A percentile compares a stretch with the other conserved stretches of the same genome.
Evolutionary conservation across 1,284 basidiomycete genomes (phyloP).

Genomic region (Omphalotus olearius): DNA sequence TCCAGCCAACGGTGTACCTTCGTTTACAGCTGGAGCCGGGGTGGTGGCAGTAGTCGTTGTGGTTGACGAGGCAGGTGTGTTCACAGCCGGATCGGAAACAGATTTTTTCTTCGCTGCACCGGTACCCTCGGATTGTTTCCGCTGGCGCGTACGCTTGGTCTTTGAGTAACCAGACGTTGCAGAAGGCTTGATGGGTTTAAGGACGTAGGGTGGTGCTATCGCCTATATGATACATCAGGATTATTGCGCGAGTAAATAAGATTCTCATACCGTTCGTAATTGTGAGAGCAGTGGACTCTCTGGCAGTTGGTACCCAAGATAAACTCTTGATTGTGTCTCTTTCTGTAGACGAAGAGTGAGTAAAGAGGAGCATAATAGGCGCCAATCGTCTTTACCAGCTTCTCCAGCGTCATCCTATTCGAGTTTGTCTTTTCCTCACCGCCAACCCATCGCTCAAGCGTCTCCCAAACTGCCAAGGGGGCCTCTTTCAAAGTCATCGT

Average conservation of each 20-base stretch:
- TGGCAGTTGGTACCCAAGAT: constrained; percentile 52
- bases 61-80: neutral
- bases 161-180: constrained; percentile 18
- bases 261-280: constrained; percentile 45
- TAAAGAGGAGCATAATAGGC: neutral
- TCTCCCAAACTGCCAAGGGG: constrained; percentile 45
- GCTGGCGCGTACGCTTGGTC: constrained; percentile 21
- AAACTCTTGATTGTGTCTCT: constrained; percentile 41
- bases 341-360: constrained; percentile 6
- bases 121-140: constrained; percentile 10
- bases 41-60: neutral
- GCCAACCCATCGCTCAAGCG: constrained; percentile 54
- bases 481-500: constrained; percentile 44
- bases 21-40: neutral
- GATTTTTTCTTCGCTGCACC: neutral
- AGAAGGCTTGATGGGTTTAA: constrained; percentile 48
- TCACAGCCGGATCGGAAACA: neutral
- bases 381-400: constrained; percentile 30
- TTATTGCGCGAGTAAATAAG: neutral
- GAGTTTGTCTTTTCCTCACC: constrained; percentile 41
- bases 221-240: constrained; percentile 30
- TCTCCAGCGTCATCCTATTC: constrained; percentile 34
- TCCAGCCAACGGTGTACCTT: neutral
- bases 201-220: constrained; percentile 41
- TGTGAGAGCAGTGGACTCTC: constrained; percentile 52